phyloP scores from a whole-genome alignment of 441 rosid genomes.

The Eutrema salsugineum region DNA sequence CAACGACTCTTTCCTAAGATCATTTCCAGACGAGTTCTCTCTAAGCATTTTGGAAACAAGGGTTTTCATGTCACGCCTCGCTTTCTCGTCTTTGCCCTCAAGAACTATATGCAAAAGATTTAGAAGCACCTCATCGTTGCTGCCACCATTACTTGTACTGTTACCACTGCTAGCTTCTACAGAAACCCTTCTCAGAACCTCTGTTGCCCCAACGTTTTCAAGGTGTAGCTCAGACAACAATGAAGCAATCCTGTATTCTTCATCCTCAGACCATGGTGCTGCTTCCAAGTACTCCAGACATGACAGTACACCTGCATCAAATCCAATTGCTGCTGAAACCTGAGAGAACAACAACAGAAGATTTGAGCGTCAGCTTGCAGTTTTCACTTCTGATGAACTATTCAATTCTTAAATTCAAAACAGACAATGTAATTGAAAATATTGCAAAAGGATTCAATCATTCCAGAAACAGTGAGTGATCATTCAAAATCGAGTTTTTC shows the following conservation, averaged over 20 bases:
- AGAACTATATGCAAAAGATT: conserved; percentile 89
- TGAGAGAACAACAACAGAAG: conserved; percentile 25
- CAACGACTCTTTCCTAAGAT: conserved; percentile 81
- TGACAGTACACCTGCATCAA: conserved; percentile 89
- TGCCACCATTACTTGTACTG: conserved; percentile 34
- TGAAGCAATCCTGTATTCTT: conserved; percentile 86
- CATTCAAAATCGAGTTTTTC: neutral
- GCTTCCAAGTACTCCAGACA: conserved; percentile 97
- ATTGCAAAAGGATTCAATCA: neutral
- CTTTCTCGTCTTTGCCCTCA: conserved; percentile 96
- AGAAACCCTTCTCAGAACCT: conserved; percentile 89
- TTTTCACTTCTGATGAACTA: neutral
- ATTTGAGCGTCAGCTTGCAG: neutral
- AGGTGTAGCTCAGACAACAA: conserved; percentile 76
- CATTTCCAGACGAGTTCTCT: conserved; percentile 85
- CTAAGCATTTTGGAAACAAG: conserved; percentile 94
- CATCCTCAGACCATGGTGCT: conserved; percentile 99
- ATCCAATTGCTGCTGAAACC: conserved; percentile 96
- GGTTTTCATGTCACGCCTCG: conserved; percentile 95
- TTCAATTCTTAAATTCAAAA: neutral
- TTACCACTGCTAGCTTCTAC: conserved; percentile 55
- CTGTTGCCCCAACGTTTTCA: conserved; percentile 89
- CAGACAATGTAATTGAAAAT: neutral
- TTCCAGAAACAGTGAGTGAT: neutral
- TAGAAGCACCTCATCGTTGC: conserved; percentile 74